These are phyloP conservation scores for Kazachstania bromeliacearum DNA, from an alignment of 805 yeast genomes.

Conservation along the genomic window DNA sequence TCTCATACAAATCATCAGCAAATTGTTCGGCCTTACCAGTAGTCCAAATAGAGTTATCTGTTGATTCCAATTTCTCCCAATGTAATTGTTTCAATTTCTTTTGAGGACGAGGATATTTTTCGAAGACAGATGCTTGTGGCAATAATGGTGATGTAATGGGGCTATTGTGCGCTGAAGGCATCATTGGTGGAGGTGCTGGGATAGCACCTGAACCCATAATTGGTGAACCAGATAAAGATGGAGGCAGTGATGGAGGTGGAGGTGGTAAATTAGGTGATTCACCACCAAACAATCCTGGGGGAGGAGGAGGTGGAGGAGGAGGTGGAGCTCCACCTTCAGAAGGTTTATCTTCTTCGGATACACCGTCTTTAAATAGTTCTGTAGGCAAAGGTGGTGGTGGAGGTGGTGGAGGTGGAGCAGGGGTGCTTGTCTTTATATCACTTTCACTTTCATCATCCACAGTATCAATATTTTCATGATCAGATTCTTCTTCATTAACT, in stretches of 20 bases:
- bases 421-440: slow-evolving; percentile 5
- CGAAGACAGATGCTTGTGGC: slow-evolving; percentile 32
- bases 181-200: slow-evolving; percentile 11
- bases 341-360: neutral
- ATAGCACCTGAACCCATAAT: slow-evolving; percentile 28
- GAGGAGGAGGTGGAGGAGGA: slow-evolving; percentile 24
- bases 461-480: neutral
- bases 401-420: slow-evolving; percentile 20
- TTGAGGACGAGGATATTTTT: slow-evolving; percentile 56
- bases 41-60: slow-evolving; percentile 83
- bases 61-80: slow-evolving; percentile 87
- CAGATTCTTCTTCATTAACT: neutral
- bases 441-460: neutral
- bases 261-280: slow-evolving; percentile 9
- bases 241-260: slow-evolving; percentile 30
- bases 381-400: slow-evolving; percentile 14
- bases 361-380: neutral
- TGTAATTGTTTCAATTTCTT: slow-evolving; percentile 86
- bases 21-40: slow-evolving; percentile 46
- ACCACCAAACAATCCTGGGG: slow-evolving; percentile 8
- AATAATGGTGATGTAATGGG: slow-evolving; percentile 28
- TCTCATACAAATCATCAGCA: slow-evolving; percentile 55
- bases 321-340: slow-evolving; percentile 12
- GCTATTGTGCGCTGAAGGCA: slow-evolving; percentile 9
- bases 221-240: slow-evolving; percentile 24